Base-by-base conservation (phyloP, 305 asterid genomes). In the Striga hermonthica region DNA sequence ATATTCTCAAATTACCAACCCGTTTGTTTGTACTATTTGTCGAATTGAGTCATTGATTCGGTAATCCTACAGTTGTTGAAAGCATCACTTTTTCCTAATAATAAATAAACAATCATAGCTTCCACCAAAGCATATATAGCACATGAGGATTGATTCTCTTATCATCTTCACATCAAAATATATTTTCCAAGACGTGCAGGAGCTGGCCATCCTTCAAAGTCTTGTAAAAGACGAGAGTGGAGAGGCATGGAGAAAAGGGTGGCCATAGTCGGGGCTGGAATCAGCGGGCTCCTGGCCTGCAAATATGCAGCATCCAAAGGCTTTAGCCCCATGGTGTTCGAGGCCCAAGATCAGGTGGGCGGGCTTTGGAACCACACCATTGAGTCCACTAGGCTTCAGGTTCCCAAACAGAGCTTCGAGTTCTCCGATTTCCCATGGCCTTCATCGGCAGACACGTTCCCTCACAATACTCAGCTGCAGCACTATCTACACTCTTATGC, bases 361-460 rank as follows among this genome's bases (percentile, higher is more conserved):
- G 93, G 93, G 0, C 64, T 81, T 3, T 86, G 93, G 93, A 75
- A 71, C 11, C 78, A 78, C 11, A 83, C 93, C 9, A 59, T 80
- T 3, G 80, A 83, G 61, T 62, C 86, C 59, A 86, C 89, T 10
- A 79, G 57, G 11, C 77, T 85, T 2, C 89, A 85, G 55, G 72
- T 52, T 49, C 49, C 41, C 0, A 83, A 75, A 65, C 54, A 72
- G 3, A 6, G 14, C 6, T 83, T 66, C 73, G 66, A 77, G 66
- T 86, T 86, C 22, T 77, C 94, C 3, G 94, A 83, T 72, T 80
- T 79, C 56, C 86, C 83, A 9, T 86, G 94, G 94, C 83, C 90
- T 1, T 39, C 72, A 11, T 78, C 86, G 5, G 80, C 73, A 13
- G 34, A 79, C 0, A 34, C 15, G 0, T 75, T 31, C 35, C 90